Evolutionary conservation across 441 rosid genomes (phyloP), one percentile per base, ranked within the genome.

Genomic region (Populus hybrid): DNA sequence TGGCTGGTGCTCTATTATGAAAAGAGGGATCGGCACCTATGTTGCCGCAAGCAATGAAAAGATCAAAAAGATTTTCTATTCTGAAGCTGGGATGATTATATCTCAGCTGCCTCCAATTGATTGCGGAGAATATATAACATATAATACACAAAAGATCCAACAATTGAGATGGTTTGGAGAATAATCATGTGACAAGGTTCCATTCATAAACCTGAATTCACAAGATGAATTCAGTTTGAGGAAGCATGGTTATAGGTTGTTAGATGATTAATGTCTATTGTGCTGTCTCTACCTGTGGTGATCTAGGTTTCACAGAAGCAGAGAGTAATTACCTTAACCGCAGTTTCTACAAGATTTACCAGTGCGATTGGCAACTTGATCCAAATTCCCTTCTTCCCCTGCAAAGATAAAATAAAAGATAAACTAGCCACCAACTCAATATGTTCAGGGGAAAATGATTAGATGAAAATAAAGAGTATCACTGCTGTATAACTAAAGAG

Each of bases 371-470:
- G 98, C 78, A 94, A 72, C 79, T 88, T 92, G 76, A 92, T 88
- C 98, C 98, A 94, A 71, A 92, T 86, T 64, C 95, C 98, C 69
- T 57, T 88, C 83, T 92, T 94, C n/a, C 93, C 90, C 98, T 94
- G 89, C 82, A 78, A 71, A 57, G 34, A 34, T 21, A 30, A 30
- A 74, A 3, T 16, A 38, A 23, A 24, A 40, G 4, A 36, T 23
- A 75, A 70, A 61, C 66, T 16, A 71, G 23, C 40, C 35, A 38
- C 3, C 21, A 35, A 67, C 28, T 16, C 24, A 64, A 72, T 65
- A 40, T 64, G 4, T 21, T 28, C n/a, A 61, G 36, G 14, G 7
- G 3, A 3, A 16, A 14, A 10, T 6, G 70, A 46, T 46, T 11
- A 46, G 16, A 46, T 46, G 57, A 46, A 46, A 46, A 46, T 12